Base-by-base conservation (phyloP, 352 stramenopile species). In the Peronospora tabacina region DNA sequence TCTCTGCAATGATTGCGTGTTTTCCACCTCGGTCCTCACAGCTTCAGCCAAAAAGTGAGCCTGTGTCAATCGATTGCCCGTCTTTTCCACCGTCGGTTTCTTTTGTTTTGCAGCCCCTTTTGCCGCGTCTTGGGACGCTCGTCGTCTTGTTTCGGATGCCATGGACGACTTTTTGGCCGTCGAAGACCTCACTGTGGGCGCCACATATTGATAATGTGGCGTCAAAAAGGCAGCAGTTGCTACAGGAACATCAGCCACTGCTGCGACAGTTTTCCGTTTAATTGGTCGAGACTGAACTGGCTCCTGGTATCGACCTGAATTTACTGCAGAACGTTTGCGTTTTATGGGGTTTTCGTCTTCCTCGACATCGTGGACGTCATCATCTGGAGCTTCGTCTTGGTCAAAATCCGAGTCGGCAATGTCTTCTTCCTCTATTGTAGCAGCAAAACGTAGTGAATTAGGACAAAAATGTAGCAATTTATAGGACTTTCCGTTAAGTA, bases 401-500 rank as follows among this genome's bases (percentile, higher is more conserved):
- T 94, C 83, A 60, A 95, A 95, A 54, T 95, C 85, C 44, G 76
- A 84, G 56, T 95, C 85, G 11, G 92, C 82, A 17, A 90, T 55
- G 44, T 95, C 85, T 33, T 90, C 83, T 52, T 95, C 82, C 74
- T 94, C 85, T 90, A 44, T 7, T 55, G 10, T 34, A 38, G 0
- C 12, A 39, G 6, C 36, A 55, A 41, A 49, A 29, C 13, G 2
- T 26, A 53, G 8, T 41, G 17, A 20, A 33, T 55, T 40, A 53
- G 30, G 3, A 2, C 2, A 17, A 45, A 26, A 44, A 40, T 0
- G 0, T 13, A 46, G 11, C 10, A 16, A 9, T 29, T 34, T 19
- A 10, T 10, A 35, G 0, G 2, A 34, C 7, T 7, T 8, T 13
- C 0, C 4, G 11, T 33, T 34, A 41, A 28, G 22, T n/a, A 13